These are phyloP conservation scores for Podosphaera aphanis DNA, from an alignment of 2,329 filamentous ascomycete species.

Conservation along the genomic window DNA sequence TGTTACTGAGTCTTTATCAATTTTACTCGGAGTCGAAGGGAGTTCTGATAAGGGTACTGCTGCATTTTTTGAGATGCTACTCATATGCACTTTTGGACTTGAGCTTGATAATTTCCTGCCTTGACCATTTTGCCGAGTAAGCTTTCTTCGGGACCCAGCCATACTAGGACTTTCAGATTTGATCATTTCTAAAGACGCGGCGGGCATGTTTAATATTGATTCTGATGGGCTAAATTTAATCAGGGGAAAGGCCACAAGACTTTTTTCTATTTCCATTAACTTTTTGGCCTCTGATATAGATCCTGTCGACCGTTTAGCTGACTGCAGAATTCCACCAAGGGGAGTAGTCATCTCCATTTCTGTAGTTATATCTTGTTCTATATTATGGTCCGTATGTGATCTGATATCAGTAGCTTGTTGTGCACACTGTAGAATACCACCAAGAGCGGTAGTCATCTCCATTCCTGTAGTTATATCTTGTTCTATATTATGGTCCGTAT, in stretches of 20 bases:
- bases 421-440: conserved; percentile 25
- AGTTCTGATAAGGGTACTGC: conserved; percentile 7
- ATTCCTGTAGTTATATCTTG: conserved; percentile 26
- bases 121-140: conserved; percentile 24
- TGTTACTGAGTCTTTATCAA: conserved; percentile 23
- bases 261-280: conserved; percentile 18
- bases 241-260: conserved; percentile 11
- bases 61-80: conserved; percentile 4
- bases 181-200: too few species aligned
- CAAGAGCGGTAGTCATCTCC: conserved; percentile 39
- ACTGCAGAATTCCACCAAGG: neutral
- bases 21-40: conserved; percentile 25
- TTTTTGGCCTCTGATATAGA: conserved; percentile 9
- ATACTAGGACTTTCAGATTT: conserved; percentile 27
- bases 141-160: conserved; percentile 27
- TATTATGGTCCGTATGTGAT: too few species aligned
- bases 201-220: too few species aligned
- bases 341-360: neutral
- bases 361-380: too few species aligned
- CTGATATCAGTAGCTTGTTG: conserved; percentile 13
- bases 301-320: neutral
- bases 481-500: conserved; percentile 9
- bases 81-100: conserved; percentile 8
- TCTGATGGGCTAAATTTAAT: too few species aligned
- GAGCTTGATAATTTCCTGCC: conserved; percentile 21